phyloP scores from a whole-genome alignment of 1,139 yeast species.

The Yamadazyma trypodendri region DNA sequence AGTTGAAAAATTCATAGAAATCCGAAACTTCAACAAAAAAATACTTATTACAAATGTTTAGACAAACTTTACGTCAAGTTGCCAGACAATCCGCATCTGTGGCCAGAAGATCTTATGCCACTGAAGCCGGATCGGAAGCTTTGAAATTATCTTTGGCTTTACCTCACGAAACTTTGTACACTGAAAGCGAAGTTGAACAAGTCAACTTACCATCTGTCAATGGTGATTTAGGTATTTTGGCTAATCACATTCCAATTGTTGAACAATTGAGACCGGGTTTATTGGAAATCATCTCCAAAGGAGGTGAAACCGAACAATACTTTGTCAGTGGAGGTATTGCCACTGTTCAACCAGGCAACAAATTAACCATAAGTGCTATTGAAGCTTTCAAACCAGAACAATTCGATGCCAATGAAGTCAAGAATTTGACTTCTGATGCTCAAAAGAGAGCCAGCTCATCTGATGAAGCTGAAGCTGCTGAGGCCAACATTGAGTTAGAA shows the following conservation, averaged over 20 bases:
- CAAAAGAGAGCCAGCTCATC: constrained; percentile 86
- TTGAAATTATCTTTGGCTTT: constrained; percentile 88
- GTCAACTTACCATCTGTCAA: constrained; percentile 95
- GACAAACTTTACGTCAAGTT: constrained; percentile 66
- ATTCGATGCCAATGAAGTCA: constrained; percentile 79
- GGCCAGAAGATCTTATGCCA: constrained; percentile 85
- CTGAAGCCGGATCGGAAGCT: constrained; percentile 75
- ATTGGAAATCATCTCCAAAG: constrained; percentile 81
- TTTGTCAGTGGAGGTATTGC: constrained; percentile 97
- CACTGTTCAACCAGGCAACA: constrained; percentile 92
- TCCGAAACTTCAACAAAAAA: constrained; percentile 14
- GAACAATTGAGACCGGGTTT: constrained; percentile 98
- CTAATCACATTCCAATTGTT: constrained; percentile 96
- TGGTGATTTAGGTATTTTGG: constrained; percentile 96
- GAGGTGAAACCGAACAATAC: constrained; percentile 75
- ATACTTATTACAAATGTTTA: constrained; percentile 50
- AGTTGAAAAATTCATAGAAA: constrained; percentile 10
- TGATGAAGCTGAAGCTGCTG: constrained; percentile 88
- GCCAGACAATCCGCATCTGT: constrained; percentile 62
- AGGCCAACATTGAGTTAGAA: constrained; percentile 93
- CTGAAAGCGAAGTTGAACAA: constrained; percentile 64
- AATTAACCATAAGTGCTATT: constrained; percentile 86
- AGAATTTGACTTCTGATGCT: constrained; percentile 85
- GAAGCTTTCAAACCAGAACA: constrained; percentile 94
- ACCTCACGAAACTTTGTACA: constrained; percentile 71